Conservation (phyloP, 352 stramenopile species). For the Phytophthora brassicae region DNA sequence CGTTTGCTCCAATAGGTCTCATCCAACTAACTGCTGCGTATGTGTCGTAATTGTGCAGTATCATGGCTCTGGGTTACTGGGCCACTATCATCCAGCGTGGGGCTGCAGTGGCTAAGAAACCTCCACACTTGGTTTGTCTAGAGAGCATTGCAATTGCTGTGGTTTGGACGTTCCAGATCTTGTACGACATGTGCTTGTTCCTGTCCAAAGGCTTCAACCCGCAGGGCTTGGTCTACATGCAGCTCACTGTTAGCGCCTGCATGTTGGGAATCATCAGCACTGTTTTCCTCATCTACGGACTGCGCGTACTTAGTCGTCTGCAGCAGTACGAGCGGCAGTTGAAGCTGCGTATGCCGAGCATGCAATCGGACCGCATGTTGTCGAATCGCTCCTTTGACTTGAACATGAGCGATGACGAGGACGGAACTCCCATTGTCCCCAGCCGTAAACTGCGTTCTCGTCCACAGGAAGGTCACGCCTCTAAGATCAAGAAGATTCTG, state of each 20-base stretch:
- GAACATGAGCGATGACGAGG: slow-evolving; percentile 45
- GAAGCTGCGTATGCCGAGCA: slow-evolving; percentile 38
- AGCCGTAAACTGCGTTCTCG: slow-evolving; percentile 18
- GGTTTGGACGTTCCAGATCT: slow-evolving; percentile 48
- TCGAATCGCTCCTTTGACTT: slow-evolving; percentile 39
- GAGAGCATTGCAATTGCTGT: slow-evolving; percentile 38
- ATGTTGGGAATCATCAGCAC: slow-evolving; percentile 50
- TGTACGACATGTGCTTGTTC: slow-evolving; percentile 45
- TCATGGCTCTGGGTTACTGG: slow-evolving; percentile 53
- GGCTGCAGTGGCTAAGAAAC: slow-evolving; percentile 34
- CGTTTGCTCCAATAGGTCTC: not conserved
- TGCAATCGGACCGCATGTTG: slow-evolving; percentile 39
- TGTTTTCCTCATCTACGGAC: slow-evolving; percentile 44
- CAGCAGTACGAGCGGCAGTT: slow-evolving; percentile 40
- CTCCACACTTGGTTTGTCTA: slow-evolving; percentile 33
- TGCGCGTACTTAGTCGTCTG: slow-evolving; percentile 40
- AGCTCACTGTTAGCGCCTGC: slow-evolving; percentile 40
- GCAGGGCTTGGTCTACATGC: slow-evolving; percentile 38
- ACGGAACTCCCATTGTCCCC: slow-evolving; percentile 21
- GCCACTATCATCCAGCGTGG: slow-evolving; percentile 46
- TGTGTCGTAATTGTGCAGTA: slow-evolving; percentile 23
- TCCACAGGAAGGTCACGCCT: slow-evolving; percentile 34
- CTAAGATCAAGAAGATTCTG: slow-evolving; percentile 52
- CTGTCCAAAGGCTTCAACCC: slow-evolving; percentile 47
- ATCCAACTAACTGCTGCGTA: slow-evolving; percentile 10